A percentile compares a stretch with the other conserved stretches of the same genome.
Evolutionary conservation across 164 flowering plant genomes (phyloP).

Genomic region (Vitis labrusca): DNA sequence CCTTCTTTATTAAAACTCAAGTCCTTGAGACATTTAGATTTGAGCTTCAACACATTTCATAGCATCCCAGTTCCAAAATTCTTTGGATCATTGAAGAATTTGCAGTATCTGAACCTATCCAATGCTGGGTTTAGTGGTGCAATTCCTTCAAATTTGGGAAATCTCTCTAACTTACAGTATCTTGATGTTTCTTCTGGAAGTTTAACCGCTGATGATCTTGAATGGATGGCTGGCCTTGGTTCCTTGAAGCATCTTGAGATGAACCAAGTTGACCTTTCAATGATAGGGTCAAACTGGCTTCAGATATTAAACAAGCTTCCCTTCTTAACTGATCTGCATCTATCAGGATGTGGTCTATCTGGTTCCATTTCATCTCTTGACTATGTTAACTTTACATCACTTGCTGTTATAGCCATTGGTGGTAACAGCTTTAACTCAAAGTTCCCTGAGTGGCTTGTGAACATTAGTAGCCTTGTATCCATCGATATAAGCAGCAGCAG

Average conservation of each 20-base stretch:
- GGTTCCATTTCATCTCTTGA: conserved; percentile 15
- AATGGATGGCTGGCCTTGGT: conserved; percentile 16
- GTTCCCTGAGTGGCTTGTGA: conserved; percentile 28
- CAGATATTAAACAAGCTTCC: conserved; percentile 19
- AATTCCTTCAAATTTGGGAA: too few species aligned
- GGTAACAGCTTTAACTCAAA: conserved; percentile 23
- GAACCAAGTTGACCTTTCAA: conserved; percentile 14
- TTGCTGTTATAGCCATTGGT: conserved; percentile 35
- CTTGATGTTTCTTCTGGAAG: too few species aligned
- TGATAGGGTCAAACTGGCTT: conserved; percentile 12
- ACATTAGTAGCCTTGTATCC: conserved; percentile 22
- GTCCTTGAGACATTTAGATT: too few species aligned
- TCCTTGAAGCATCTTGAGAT: conserved; percentile 12
- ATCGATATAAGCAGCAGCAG: conserved; percentile 17
- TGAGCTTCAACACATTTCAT: too few species aligned
- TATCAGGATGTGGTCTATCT: conserved; percentile 19
- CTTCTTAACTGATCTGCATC: conserved; percentile 20
- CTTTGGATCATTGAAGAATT: too few species aligned
- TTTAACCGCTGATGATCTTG: neutral
- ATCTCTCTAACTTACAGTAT: too few species aligned
- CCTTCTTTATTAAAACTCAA: too few species aligned
- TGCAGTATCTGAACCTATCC: too few species aligned
- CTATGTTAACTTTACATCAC: conserved; percentile 28
- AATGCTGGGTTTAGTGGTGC: too few species aligned
- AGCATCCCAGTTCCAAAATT: too few species aligned